Evolutionary conservation across 139 green algal species (phyloP).

Genomic region (Coelastrella sp.): DNA sequence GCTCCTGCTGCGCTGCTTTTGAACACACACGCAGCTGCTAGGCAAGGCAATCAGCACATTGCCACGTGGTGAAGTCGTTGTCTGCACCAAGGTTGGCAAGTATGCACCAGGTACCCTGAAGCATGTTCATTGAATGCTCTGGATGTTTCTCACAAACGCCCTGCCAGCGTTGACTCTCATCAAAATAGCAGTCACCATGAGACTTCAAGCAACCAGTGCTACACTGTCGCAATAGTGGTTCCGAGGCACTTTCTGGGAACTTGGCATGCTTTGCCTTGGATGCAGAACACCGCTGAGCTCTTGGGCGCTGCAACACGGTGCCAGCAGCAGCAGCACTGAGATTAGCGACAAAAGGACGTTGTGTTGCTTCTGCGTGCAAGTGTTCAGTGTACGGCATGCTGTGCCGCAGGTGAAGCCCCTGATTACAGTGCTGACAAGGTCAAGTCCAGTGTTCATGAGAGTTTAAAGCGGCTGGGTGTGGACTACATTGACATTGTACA

Average conservation of each 20-base stretch:
- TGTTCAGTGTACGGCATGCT: not conserved
- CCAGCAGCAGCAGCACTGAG: no score
- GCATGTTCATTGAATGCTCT: no score
- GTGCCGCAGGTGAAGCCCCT: constrained; percentile 57
- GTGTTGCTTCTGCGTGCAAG: no score
- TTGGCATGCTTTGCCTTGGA: no score
- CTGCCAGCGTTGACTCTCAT: no score
- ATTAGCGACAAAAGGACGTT: no score
- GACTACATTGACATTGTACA: constrained; percentile 93
- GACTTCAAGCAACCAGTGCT: no score
- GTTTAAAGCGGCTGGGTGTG: constrained; percentile 77
- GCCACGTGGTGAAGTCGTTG: constrained; percentile 80
- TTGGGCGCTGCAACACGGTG: constrained; percentile 79
- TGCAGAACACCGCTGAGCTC: not conserved
- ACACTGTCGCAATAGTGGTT: no score
- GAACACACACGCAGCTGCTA: constrained; percentile 67
- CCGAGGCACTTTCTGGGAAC: no score
- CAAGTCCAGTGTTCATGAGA: constrained; percentile 79
- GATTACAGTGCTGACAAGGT: constrained; percentile 89
- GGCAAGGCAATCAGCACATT: constrained; percentile 79
- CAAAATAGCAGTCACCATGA: no score
- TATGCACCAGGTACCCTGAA: constrained; percentile 14
- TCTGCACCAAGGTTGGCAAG: constrained; percentile 85
- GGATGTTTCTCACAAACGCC: not conserved
- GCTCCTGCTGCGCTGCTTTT: not conserved